Percentiles rank a stretch among this genome's conserved stretches.
phyloP scores from a whole-genome alignment of 768 basidiomycete genomes.

The Tricholoma hemisulphureum region DNA sequence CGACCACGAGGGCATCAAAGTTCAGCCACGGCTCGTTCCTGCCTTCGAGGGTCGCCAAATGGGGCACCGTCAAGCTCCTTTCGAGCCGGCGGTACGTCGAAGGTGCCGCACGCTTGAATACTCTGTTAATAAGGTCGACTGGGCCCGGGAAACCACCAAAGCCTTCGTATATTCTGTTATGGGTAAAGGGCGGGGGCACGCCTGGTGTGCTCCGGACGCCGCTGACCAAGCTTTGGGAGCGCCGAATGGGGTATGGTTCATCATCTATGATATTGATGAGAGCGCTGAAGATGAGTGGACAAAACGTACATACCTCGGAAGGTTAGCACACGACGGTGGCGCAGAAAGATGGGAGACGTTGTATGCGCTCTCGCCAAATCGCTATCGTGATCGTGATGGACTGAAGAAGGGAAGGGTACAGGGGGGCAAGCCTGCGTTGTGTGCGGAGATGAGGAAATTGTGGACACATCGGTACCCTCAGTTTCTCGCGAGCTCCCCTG shows the following conservation, averaged over 20 bases:
- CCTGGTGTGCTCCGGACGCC: background rate
- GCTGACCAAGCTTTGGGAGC: conserved; percentile 1
- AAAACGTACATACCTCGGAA: conserved; percentile 3
- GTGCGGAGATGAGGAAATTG: background rate
- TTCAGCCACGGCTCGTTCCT: conserved; percentile 37
- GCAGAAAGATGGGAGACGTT: conserved; percentile 9
- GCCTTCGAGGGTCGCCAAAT: conserved; percentile 38
- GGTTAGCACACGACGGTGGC: conserved; percentile 3
- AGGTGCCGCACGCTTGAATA: conserved; percentile 44
- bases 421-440: background rate
- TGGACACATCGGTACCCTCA: background rate
- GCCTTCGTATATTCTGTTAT: conserved; percentile 34
- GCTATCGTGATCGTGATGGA: background rate
- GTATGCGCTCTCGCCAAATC: background rate
- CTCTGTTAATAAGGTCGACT: conserved; percentile 32
- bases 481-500: background rate
- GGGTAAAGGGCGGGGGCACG: conserved; percentile 1
- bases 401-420: background rate
- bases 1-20: conserved; percentile 45
- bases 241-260: conserved; percentile 1
- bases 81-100: conserved; percentile 41
- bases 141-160: conserved; percentile 52
- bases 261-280: background rate
- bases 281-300: background rate
- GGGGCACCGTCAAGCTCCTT: conserved; percentile 51